Evolutionary conservation across 805 yeast species (phyloP), one percentile per base, ranked within the genome.

Genomic region (Yamadazyma sp.): DNA sequence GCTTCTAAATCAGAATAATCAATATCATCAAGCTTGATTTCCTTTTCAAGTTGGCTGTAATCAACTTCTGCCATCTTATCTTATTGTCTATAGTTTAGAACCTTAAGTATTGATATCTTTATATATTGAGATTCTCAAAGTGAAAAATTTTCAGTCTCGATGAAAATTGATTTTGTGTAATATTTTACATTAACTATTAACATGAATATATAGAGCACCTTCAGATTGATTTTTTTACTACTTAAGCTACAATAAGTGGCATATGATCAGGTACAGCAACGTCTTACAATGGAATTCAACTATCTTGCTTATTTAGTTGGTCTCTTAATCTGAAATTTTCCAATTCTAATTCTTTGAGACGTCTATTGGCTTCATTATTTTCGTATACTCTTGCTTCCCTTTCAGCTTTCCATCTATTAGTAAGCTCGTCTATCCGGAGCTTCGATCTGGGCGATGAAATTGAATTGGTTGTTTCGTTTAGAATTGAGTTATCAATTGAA

Each of bases 1-100:
- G 73, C 79, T 60, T 91, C 97, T 54, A 91, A 72, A 58, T 89
- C 97, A 42, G 86, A 66, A 65, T 86, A 88, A 58, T 83, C 91
- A 50, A 85, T 65, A 46, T 81, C 81, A 33, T 65, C 70, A 33
- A 65, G 48, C 26, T 51, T 51, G 51, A 67, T 52, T 47, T 68
- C 64, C 40, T 56, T 55, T 42, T 62, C 73, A 46, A 66, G 65
- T 18, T 34, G 41, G 24, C 20, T 31, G 37, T 43, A 37, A 21
- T 32, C 36, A 22, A 31, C 27, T 22, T 35, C 35, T 20, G 42
- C 21, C 42, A 43, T 43, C 21, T 12, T 36, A 17, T n/a, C n/a
- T n/a, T n/a, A n/a, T n/a, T n/a, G n/a, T n/a, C n/a, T n/a, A n/a
- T 14, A 21, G n/a, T n/a, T n/a, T n/a, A n/a, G n/a, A n/a, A n/a